These are phyloP conservation scores for Yamadazyma friedrichii DNA, from an alignment of 1,139 yeast species.

Conservation along the genomic window DNA sequence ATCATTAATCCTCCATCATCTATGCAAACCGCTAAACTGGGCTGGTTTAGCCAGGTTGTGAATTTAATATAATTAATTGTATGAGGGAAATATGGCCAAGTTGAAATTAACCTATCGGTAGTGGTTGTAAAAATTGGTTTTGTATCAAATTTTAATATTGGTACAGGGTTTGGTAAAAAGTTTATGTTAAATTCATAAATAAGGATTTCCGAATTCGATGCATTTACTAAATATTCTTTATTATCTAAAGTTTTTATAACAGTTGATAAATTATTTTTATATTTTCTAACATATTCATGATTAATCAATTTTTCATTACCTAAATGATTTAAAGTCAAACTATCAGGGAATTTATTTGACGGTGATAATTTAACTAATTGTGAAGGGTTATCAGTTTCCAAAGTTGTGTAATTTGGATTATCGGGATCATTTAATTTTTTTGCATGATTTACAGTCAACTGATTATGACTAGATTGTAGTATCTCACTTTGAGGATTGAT, in stretches of 20 bases:
- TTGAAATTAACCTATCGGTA: conserved; percentile 38
- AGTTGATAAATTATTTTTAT: conserved; percentile 36
- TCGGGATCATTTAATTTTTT: conserved; percentile 9
- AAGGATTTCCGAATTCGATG: conserved; percentile 29
- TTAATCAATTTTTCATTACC: conserved; percentile 21
- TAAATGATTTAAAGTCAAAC: conserved; percentile 22
- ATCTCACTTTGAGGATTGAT: neutral
- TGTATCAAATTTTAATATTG: conserved; percentile 36
- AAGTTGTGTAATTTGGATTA: conserved; percentile 1
- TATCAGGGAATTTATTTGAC: conserved; percentile 29
- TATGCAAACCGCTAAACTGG: conserved; percentile 45
- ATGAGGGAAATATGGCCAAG: conserved; percentile 57
- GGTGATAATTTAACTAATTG: conserved; percentile 22
- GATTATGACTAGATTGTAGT: neutral
- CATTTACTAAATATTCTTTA: conserved; percentile 25
- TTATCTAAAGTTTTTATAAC: conserved; percentile 12
- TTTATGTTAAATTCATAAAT: conserved; percentile 28
- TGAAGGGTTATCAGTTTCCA: conserved; percentile 5
- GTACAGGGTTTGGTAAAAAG: conserved; percentile 23
- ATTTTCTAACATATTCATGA: conserved; percentile 25
- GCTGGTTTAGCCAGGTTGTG: conserved; percentile 26
- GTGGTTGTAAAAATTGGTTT: conserved; percentile 38
- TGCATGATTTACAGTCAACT: conserved; percentile 3
- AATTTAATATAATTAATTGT: conserved; percentile 48
- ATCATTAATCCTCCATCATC: conserved; percentile 59